A percentile compares a stretch with the other conserved stretches of the same genome.
Evolutionary conservation across 2,329 filamentous ascomycete species (phyloP).

Genomic region (Colletotrichum horii): DNA sequence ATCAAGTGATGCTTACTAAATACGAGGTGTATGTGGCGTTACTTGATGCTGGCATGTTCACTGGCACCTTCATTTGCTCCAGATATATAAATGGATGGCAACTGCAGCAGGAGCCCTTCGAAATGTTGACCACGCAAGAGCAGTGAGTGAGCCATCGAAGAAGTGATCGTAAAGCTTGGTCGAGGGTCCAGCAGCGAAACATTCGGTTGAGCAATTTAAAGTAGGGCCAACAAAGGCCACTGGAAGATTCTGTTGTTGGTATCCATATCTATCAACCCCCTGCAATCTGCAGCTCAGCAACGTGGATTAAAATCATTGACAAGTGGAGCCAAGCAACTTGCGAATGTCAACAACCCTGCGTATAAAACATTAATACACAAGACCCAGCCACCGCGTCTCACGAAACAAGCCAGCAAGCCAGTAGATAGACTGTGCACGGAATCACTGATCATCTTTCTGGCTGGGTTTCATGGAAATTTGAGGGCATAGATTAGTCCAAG

Average conservation of each 20-base stretch:
- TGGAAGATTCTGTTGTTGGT: background rate
- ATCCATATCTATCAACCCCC: background rate
- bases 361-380: background rate
- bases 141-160: rapidly evolving
- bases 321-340: background rate
- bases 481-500: background rate
- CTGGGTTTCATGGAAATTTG: background rate
- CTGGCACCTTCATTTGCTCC: background rate
- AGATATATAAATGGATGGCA: background rate
- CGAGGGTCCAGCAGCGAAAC: background rate
- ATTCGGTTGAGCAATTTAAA: background rate
- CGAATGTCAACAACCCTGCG: background rate
- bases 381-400: background rate
- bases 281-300: background rate
- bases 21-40: background rate
- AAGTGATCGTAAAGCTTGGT: background rate
- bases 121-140: background rate
- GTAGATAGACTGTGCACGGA: background rate
- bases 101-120: background rate
- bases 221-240: background rate
- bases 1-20: too few species aligned
- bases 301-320: background rate
- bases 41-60: background rate
- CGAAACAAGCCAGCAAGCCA: background rate
- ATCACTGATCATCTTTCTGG: background rate